Conservation (phyloP, 352 stramenopile species). For the Phytophthora hibernalis region DNA sequence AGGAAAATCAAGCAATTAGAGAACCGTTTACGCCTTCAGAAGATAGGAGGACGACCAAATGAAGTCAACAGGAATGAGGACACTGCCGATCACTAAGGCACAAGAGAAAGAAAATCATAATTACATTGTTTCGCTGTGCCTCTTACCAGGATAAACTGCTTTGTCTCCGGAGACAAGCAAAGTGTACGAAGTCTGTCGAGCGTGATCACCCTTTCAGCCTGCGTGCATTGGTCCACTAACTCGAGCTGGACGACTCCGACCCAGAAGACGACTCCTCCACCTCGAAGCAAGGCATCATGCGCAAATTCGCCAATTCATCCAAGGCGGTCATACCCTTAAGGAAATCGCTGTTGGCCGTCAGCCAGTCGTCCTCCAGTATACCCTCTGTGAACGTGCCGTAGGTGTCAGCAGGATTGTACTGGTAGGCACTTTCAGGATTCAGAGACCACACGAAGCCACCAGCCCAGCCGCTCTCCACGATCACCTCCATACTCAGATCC, state of each 20-base stretch:
- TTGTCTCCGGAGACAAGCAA: constrained; percentile 1
- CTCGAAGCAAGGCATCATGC: constrained; percentile 56
- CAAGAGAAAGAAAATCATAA: constrained; percentile 4
- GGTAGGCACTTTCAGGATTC: constrained; percentile 69
- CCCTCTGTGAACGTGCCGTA: constrained; percentile 51
- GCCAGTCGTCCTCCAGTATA: constrained; percentile 56
- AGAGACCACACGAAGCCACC: constrained; percentile 70
- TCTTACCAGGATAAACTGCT: constrained; percentile 5
- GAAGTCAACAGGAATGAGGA: constrained; percentile 15
- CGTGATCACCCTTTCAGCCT: constrained; percentile 1
- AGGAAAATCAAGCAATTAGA: constrained; percentile 74
- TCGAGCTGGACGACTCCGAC: constrained; percentile 24
- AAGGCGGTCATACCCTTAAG: constrained; percentile 49
- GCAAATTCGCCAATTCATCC: constrained; percentile 44
- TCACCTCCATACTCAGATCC: constrained; percentile 58
- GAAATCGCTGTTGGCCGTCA: constrained; percentile 54
- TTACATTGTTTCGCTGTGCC: constrained; percentile 6
- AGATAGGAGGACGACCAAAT: constrained; percentile 28
- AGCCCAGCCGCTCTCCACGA: constrained; percentile 47
- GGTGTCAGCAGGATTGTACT: constrained; percentile 58
- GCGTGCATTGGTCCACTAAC: constrained; percentile 3
- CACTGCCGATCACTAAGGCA: neutral
- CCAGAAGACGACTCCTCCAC: constrained; percentile 40
- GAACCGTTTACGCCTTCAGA: constrained; percentile 62
- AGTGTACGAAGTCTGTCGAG: constrained; percentile 5